Percentiles rank a stretch among this genome's conserved stretches.
phyloP scores from a whole-genome alignment of 2,329 filamentous ascomycete species.

The Drechslerella dactyloides region DNA sequence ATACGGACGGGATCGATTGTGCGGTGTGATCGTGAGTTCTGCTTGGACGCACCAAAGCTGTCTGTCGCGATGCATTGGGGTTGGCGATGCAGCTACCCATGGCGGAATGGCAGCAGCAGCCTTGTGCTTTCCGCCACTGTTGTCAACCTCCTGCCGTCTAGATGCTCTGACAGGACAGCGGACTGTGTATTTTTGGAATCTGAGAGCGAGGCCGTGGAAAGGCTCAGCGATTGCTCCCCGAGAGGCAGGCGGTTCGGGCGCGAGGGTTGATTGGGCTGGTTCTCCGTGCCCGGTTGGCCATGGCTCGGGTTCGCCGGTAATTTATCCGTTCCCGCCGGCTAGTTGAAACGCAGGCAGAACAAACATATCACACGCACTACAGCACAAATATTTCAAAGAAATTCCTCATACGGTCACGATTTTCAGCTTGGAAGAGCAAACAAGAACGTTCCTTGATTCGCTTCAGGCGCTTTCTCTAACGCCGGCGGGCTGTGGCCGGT shows the following conservation, averaged over 20 bases:
- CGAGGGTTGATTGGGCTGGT: slow-evolving; percentile 12
- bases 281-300: slow-evolving; percentile 11
- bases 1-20: slow-evolving; percentile 41
- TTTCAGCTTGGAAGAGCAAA: slow-evolving; percentile 1
- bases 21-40: slow-evolving; percentile 28
- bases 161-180: slow-evolving; percentile 8
- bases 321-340: slow-evolving; percentile 50
- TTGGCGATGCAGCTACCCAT: slow-evolving; percentile 41
- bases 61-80: slow-evolving; percentile 26
- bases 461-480: slow-evolving; percentile 29
- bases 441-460: slow-evolving; percentile 34
- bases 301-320: slow-evolving; percentile 43
- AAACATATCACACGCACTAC: slow-evolving; percentile 7
- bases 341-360: slow-evolving; percentile 43
- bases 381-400: slow-evolving; percentile 24
- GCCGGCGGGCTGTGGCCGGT: slow-evolving; percentile 17
- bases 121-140: neutral
- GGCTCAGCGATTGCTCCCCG: slow-evolving; percentile 19
- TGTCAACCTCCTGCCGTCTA: neutral
- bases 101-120: slow-evolving; percentile 11
- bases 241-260: slow-evolving; percentile 24
- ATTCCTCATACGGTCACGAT: neutral
- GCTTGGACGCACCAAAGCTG: slow-evolving; percentile 41
- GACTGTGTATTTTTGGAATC: slow-evolving; percentile 46
- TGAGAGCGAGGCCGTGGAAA: neutral